Evolutionary conservation across 2,329 filamentous ascomycete species (phyloP).

Genomic region (Colletotrichum brevisporum): DNA sequence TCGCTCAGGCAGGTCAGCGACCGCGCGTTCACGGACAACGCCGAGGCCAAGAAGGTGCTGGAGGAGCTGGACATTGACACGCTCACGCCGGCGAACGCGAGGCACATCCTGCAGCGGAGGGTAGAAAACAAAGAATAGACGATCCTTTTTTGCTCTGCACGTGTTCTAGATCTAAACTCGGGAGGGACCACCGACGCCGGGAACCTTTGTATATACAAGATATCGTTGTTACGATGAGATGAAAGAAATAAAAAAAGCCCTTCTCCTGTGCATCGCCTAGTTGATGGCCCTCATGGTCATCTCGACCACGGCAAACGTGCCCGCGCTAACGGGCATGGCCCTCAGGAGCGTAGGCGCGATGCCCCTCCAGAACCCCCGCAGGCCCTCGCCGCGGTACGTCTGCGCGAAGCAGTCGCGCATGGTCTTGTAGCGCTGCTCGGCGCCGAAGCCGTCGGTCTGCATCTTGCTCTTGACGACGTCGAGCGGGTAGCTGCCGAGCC

Average conservation of each 20-base stretch:
- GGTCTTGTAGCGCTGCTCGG: slow-evolving; percentile 77
- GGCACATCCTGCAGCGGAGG: slow-evolving; percentile 75
- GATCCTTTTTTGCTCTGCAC: background rate
- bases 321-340: slow-evolving; percentile 96
- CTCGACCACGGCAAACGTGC: slow-evolving; percentile 92
- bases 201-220: background rate
- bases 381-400: slow-evolving; percentile 83
- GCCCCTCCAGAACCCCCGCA: slow-evolving; percentile 93
- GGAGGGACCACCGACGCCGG: background rate
- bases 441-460: slow-evolving; percentile 95
- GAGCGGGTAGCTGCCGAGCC: slow-evolving; percentile 94
- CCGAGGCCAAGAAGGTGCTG: slow-evolving; percentile 71
- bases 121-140: slow-evolving; percentile 71
- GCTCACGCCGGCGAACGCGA: slow-evolving; percentile 75
- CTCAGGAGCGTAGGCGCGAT: slow-evolving; percentile 90
- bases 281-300: slow-evolving; percentile 75
- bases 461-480: slow-evolving; percentile 99
- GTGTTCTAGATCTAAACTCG: background rate
- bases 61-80: slow-evolving; percentile 72
- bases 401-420: slow-evolving; percentile 94
- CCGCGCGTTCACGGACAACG: slow-evolving; percentile 69
- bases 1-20: slow-evolving; percentile 69
- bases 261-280: slow-evolving; percentile 40
- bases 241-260: background rate
- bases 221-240: background rate